phyloP scores from a whole-genome alignment of 176 grass and related monocot species.

The Cenchrus fungigraminus region DNA sequence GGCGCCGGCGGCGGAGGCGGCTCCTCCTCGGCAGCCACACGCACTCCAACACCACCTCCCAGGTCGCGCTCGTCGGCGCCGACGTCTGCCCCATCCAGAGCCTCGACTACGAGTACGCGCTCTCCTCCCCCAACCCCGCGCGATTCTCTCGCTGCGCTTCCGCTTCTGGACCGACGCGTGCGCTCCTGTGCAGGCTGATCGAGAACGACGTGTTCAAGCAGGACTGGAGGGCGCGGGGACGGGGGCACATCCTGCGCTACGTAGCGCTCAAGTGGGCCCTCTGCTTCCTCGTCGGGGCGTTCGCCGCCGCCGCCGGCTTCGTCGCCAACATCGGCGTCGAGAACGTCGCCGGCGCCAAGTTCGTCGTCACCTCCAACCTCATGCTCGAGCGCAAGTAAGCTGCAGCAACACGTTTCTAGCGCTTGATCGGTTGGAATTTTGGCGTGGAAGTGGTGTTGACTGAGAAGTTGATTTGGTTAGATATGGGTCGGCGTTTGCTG shows the following conservation, averaged over 20 bases:
- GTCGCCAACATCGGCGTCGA: slow-evolving; percentile 86
- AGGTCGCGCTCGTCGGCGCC: slow-evolving; percentile 85
- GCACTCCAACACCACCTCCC: slow-evolving; percentile 81
- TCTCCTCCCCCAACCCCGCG: not conserved
- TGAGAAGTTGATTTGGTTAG: slow-evolving; percentile 40
- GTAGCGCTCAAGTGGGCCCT: slow-evolving; percentile 85
- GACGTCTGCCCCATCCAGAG: slow-evolving; percentile 83
- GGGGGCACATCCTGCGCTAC: slow-evolving; percentile 67
- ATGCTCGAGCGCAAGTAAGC: slow-evolving; percentile 71
- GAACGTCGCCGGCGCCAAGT: slow-evolving; percentile 91
- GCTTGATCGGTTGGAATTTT: not conserved
- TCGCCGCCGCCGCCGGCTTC: slow-evolving; percentile 65
- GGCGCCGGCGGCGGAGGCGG: slow-evolving; percentile 13
- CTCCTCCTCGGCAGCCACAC: slow-evolving; percentile 50
- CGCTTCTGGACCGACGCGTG: not conserved
- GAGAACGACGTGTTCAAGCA: slow-evolving; percentile 96
- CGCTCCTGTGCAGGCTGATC: slow-evolving; percentile 58
- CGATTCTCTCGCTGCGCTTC: slow-evolving; percentile 7
- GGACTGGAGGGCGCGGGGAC: slow-evolving; percentile 71
- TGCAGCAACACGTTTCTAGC: not conserved
- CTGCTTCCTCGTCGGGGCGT: slow-evolving; percentile 76
- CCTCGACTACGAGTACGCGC: slow-evolving; percentile 85
- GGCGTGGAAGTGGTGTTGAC: not conserved
- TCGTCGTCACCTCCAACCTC: slow-evolving; percentile 82
- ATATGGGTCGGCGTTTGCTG: slow-evolving; percentile 62